phyloP scores from a whole-genome alignment of 306 rosid species.

The Cucumis cinereus region DNA sequence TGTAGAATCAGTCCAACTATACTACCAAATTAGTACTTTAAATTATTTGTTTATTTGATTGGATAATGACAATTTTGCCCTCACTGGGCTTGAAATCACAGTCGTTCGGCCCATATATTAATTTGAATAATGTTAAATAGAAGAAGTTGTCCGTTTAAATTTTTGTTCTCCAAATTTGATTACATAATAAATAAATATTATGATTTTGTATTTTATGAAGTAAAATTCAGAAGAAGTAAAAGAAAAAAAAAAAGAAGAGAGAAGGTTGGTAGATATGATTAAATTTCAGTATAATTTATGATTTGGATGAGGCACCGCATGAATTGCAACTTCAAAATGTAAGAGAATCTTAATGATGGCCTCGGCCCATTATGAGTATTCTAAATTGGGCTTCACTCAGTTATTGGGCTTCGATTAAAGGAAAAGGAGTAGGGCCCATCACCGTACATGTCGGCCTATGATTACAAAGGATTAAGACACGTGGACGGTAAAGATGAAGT shows the following conservation, averaged over 20 bases:
- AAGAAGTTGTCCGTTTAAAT: neutral
- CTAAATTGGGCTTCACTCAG: neutral
- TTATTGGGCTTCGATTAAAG: neutral
- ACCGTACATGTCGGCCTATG: neutral
- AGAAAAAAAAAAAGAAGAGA: no score
- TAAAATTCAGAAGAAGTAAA: no score
- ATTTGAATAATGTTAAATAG: neutral
- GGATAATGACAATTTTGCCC: neutral
- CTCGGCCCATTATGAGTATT: neutral
- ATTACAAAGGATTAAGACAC: neutral
- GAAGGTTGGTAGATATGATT: neutral
- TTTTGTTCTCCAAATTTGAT: no score
- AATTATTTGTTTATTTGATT: neutral
- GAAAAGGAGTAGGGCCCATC: neutral
- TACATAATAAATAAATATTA: no score
- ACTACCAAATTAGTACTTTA: neutral
- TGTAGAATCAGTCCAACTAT: neutral
- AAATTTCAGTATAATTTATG: neutral
- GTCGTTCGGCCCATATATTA: neutral
- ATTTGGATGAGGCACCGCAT: neutral
- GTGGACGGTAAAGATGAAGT: conserved; percentile 3
- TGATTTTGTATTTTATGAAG: no score
- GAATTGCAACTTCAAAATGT: neutral
- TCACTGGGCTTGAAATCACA: neutral
- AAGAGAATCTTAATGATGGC: conserved; percentile 2